phyloP scores from a whole-genome alignment of 345 rosid species.

The Rhodamnia argentea region DNA sequence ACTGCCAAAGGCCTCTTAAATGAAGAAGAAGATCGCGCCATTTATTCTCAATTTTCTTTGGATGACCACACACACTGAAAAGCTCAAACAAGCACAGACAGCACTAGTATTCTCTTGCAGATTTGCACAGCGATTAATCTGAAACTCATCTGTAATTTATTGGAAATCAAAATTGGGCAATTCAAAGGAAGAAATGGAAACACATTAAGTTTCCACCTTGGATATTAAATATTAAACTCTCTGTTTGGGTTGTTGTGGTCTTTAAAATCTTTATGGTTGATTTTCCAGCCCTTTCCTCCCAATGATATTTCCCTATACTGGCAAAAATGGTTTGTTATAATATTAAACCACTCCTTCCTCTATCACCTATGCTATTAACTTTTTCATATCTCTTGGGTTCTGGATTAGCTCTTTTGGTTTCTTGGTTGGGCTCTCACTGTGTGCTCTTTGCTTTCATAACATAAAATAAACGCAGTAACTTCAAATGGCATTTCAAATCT shows the following conservation, averaged over 20 bases:
- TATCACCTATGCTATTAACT: not conserved
- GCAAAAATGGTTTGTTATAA: too few relatives aligned
- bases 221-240: too few relatives aligned
- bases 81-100: constrained; percentile 25
- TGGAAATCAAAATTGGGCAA: not conserved
- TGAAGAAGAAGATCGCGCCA: constrained; percentile 28
- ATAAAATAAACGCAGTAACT: not conserved
- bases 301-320: too few relatives aligned
- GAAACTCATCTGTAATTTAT: not conserved
- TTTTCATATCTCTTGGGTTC: not conserved
- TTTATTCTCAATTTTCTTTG: not conserved
- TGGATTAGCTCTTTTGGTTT: not conserved
- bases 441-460: not conserved
- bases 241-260: too few relatives aligned
- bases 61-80: not conserved
- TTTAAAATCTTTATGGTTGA: too few relatives aligned
- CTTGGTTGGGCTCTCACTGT: not conserved
- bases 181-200: not conserved
- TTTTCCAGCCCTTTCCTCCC: too few relatives aligned
- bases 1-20: constrained; percentile 7
- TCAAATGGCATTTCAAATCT: not conserved
- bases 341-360: too few relatives aligned
- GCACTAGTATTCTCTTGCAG: not conserved
- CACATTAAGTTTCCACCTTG: not conserved
- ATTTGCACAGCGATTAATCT: not conserved